Percentiles rank a stretch among this genome's conserved stretches.
Conservation (phyloP, 805 yeast genomes). For the Zygoascus biomembranicola region DNA sequence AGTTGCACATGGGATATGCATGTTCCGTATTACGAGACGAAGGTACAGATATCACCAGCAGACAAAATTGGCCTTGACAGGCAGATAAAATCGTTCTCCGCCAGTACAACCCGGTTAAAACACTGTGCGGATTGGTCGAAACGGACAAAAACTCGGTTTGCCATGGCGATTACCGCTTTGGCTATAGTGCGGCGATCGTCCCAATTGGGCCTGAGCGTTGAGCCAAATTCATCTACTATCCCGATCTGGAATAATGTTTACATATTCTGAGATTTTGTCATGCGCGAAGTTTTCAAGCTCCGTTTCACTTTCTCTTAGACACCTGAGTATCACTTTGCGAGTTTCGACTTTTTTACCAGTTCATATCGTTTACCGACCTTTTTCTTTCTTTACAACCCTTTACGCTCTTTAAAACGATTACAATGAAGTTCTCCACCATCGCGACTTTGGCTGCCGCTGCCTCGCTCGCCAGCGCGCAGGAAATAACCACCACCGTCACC, state of each 20-base stretch:
- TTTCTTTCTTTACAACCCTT: background rate
- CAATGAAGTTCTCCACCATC: constrained; percentile 12
- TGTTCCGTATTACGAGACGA: no score
- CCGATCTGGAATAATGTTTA: background rate
- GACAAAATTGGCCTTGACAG: no score
- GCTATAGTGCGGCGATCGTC: background rate
- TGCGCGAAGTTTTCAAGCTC: background rate
- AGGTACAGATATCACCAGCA: no score
- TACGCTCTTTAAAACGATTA: background rate
- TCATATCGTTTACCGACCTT: background rate
- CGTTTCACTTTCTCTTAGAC: background rate
- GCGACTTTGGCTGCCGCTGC: constrained; percentile 8
- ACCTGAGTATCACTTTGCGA: background rate
- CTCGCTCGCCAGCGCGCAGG: constrained; percentile 8
- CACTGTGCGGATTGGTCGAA: no score
- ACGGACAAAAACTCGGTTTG: no score
- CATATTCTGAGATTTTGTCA: background rate
- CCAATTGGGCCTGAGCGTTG: background rate
- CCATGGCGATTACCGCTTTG: no score
- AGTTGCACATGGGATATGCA: no score
- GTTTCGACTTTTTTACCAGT: background rate
- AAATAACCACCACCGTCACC: constrained; percentile 17
- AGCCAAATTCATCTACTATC: background rate
- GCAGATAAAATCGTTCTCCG: no score
- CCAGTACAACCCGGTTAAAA: no score